These are phyloP conservation scores for Trametopsis cervina DNA, from an alignment of 768 basidiomycete species.

Conservation along the genomic window DNA sequence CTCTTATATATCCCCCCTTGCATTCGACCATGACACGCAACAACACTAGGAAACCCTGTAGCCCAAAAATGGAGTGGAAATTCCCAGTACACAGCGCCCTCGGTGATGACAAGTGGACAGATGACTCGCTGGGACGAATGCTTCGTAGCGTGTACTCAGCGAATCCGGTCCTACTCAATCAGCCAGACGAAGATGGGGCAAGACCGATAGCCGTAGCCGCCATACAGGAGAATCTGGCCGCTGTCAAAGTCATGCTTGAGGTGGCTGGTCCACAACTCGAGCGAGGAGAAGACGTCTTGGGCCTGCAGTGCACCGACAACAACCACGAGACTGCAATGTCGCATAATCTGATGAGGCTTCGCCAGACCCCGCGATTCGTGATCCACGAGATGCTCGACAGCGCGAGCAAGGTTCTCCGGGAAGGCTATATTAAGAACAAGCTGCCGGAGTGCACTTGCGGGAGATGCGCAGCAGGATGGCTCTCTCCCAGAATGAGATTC, in stretches of 20 bases:
- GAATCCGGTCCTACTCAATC: constrained; percentile 2
- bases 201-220: constrained; percentile 6
- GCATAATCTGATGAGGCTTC: constrained; percentile 6
- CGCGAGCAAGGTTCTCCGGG: background rate
- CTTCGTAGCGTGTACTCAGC: background rate
- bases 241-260: constrained; percentile 5
- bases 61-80: background rate
- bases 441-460: constrained; percentile 9
- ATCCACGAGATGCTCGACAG: constrained; percentile 6
- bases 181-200: constrained; percentile 1
- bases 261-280: constrained; percentile 1
- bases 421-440: constrained; percentile 3
- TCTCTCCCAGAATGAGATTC: constrained; percentile 10
- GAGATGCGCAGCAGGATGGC: constrained; percentile 6
- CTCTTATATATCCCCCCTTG: too few relatives aligned
- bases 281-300: constrained; percentile 6
- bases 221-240: background rate
- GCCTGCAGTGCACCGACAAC: constrained; percentile 4
- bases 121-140: background rate
- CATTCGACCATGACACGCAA: background rate
- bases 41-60: background rate
- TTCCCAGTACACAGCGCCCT: background rate
- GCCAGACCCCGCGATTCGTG: constrained; percentile 7
- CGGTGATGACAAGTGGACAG: background rate
- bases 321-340: constrained; percentile 3